Percentiles rank a stretch among this genome's conserved stretches.
These are phyloP conservation scores for Fragaria vesca DNA, from an alignment of 306 rosid species.

Conservation along the genomic window DNA sequence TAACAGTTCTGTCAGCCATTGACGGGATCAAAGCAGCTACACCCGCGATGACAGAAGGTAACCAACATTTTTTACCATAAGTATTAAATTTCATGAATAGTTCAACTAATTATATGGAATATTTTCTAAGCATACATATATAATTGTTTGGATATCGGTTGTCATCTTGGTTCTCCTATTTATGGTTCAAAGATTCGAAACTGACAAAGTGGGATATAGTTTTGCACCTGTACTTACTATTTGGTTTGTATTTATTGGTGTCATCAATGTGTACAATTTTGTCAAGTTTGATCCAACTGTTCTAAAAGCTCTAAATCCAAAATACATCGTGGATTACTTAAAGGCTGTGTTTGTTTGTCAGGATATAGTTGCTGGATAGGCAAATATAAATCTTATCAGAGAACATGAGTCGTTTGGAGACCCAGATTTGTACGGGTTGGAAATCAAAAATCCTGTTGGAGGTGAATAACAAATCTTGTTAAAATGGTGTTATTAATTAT, in stretches of 20 bases:
- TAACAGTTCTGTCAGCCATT: constrained; percentile 61
- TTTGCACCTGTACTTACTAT: constrained; percentile 69
- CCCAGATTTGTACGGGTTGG: no score
- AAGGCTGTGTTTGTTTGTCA: no score
- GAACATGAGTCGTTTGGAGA: no score
- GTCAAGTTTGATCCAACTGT: constrained; percentile 54
- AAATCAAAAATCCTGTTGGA: no score
- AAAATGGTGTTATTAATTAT: no score
- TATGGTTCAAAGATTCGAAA: constrained; percentile 73
- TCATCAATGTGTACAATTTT: constrained; percentile 62
- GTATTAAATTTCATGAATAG: background rate
- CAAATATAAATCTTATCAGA: no score
- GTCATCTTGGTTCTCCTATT: constrained; percentile 50
- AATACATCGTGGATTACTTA: constrained; percentile 59
- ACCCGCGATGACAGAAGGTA: constrained; percentile 35
- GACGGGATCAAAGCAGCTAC: constrained; percentile 60
- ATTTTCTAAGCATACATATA: constrained; percentile 27
- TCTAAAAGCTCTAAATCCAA: constrained; percentile 63
- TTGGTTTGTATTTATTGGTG: constrained; percentile 60
- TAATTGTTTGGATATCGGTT: constrained; percentile 60
- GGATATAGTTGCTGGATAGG: no score
- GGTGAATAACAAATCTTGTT: no score
- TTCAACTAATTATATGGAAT: no score
- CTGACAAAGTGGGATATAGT: constrained; percentile 71
- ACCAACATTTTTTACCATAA: background rate